Evolutionary conservation across 495 filamentous ascomycete genomes (phyloP).

Genomic region (Aspergillus saccharolyticus): DNA sequence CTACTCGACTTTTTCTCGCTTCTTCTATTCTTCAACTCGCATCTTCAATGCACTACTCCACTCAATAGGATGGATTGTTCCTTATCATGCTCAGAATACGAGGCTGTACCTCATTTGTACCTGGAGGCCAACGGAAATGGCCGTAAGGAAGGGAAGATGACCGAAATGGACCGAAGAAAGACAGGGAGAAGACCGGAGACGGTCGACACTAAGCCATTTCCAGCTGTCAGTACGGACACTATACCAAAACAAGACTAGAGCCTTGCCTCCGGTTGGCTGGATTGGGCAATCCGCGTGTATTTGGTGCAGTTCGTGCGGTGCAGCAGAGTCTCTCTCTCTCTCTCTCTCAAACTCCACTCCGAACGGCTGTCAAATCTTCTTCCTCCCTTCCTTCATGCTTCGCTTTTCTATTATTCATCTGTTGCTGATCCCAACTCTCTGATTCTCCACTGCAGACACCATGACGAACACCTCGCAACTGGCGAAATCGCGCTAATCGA

Average conservation of each 20-base stretch:
- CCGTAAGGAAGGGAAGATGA: neutral
- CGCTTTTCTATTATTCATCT: neutral
- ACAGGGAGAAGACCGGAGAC: neutral
- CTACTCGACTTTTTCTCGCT: too few relatives aligned
- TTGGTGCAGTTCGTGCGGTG: neutral
- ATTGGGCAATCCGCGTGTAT: neutral
- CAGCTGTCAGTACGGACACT: neutral
- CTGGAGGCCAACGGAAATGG: neutral
- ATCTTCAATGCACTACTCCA: too few relatives aligned
- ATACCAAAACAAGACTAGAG: too few relatives aligned
- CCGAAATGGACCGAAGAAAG: neutral
- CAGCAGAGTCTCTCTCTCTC: too few relatives aligned
- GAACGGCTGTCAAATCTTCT: neutral
- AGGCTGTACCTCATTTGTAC: neutral
- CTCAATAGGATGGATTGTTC: too few relatives aligned
- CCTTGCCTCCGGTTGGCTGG: too few relatives aligned
- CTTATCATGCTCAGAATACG: neutral
- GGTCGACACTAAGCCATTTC: neutral
- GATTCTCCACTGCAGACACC: neutral
- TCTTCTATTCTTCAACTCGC: too few relatives aligned
- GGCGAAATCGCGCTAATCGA: neutral
- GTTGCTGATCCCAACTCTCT: neutral
- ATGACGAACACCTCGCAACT: neutral
- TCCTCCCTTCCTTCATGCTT: neutral
- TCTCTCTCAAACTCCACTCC: neutral